phyloP scores from a whole-genome alignment of 2,329 filamentous ascomycete species.

The Pleurostoma richardsiae region DNA sequence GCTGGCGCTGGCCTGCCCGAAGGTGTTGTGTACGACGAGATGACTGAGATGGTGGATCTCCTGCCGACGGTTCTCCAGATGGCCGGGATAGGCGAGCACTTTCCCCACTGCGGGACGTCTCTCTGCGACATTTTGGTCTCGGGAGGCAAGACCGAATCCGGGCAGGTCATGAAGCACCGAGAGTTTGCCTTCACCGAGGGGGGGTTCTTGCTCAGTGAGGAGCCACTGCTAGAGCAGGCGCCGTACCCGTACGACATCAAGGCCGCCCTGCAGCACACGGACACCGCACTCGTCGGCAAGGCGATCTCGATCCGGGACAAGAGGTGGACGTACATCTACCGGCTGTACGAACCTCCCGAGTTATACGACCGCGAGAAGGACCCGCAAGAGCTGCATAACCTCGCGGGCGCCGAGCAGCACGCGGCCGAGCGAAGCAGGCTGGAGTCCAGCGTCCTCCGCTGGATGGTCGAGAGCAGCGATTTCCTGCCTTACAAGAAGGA shows the following conservation, averaged over 20 bases:
- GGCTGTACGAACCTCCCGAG: slow-evolving; percentile 36
- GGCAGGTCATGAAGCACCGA: slow-evolving; percentile 21
- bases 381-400: slow-evolving; percentile 27
- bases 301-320: slow-evolving; percentile 27
- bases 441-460: slow-evolving; percentile 1
- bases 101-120: slow-evolving; percentile 29
- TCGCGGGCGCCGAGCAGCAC: slow-evolving; percentile 16
- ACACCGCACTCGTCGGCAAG: slow-evolving; percentile 33
- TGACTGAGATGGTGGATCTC: slow-evolving; percentile 40
- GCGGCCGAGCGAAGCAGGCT: slow-evolving; percentile 5
- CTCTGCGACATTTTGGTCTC: not conserved
- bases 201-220: slow-evolving; percentile 33
- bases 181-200: slow-evolving; percentile 34
- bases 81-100: slow-evolving; percentile 28
- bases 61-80: slow-evolving; percentile 36
- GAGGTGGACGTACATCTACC: slow-evolving; percentile 34
- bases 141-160: not conserved
- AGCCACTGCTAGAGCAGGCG: slow-evolving; percentile 35
- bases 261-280: slow-evolving; percentile 33
- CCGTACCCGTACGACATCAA: slow-evolving; percentile 40
- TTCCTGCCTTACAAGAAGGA: not conserved
- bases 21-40: slow-evolving; percentile 23
- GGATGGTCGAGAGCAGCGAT: slow-evolving; percentile 1
- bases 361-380: slow-evolving; percentile 31
- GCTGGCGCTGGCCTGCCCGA: slow-evolving; percentile 32